Evolutionary conservation across 176 grass and related monocot species (phyloP).

Genomic region (Carex myosuroides): DNA sequence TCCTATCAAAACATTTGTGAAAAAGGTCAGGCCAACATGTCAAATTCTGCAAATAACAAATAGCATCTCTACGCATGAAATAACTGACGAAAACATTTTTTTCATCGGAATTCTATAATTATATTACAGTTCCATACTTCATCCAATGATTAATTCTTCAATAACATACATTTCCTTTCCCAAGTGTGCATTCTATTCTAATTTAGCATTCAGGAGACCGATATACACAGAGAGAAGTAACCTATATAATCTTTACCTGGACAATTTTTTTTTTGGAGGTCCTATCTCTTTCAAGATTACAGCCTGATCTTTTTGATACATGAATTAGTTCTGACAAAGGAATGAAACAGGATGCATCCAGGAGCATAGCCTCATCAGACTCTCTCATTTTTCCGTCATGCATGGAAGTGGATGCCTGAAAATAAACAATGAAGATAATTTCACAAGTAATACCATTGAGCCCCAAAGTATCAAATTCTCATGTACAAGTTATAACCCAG

Average conservation of each 20-base stretch:
- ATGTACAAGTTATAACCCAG: not conserved
- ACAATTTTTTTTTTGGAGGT: not conserved
- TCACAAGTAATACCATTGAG: slow-evolving; percentile 28
- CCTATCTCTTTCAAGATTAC: slow-evolving; percentile 27
- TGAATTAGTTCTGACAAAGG: slow-evolving; percentile 53
- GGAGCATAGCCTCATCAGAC: slow-evolving; percentile 27
- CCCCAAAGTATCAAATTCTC: not conserved
- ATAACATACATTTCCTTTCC: not conserved
- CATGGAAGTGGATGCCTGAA: slow-evolving; percentile 20
- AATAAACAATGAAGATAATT: slow-evolving; percentile 9
- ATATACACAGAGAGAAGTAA: not conserved
- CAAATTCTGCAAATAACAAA: slow-evolving; percentile 11
- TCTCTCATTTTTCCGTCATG: slow-evolving; percentile 24
- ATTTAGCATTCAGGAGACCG: not conserved
- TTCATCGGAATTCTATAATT: not conserved
- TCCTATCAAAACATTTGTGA: slow-evolving; percentile 38
- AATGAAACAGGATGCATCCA: slow-evolving; percentile 38
- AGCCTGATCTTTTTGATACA: slow-evolving; percentile 35
- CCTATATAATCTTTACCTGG: slow-evolving; percentile 33
- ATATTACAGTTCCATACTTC: not conserved
- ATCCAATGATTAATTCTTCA: not conserved
- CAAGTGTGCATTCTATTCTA: not conserved
- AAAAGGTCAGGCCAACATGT: not conserved
- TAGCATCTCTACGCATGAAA: not conserved
- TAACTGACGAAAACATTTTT: not conserved